Percentiles rank a stretch among this genome's conserved stretches.
Evolutionary conservation across 2,329 filamentous ascomycete genomes (phyloP).

Genomic region (Aspergillus jensenii): DNA sequence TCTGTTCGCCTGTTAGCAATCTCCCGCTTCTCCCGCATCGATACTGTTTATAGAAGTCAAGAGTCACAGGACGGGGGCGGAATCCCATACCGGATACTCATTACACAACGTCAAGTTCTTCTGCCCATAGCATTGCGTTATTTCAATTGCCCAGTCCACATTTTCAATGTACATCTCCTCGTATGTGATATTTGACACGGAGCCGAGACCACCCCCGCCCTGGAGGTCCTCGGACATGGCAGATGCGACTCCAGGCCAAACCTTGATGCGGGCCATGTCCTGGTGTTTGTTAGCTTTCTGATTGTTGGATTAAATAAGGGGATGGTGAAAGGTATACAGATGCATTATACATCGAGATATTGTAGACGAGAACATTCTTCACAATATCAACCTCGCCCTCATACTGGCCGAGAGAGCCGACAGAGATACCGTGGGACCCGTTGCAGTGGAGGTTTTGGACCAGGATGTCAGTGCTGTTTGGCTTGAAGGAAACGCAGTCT

Average conservation of each 20-base stretch:
- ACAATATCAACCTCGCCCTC: slow-evolving; percentile 63
- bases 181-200: slow-evolving; percentile 67
- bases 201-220: slow-evolving; percentile 64
- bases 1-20: slow-evolving; percentile 19
- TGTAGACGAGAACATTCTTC: slow-evolving; percentile 66
- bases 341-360: slow-evolving; percentile 59
- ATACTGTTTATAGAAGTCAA: not conserved
- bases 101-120: slow-evolving; percentile 63
- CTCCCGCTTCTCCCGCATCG: not conserved
- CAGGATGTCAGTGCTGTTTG: slow-evolving; percentile 67
- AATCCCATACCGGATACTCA: slow-evolving; percentile 50
- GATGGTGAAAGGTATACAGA: slow-evolving; percentile 22
- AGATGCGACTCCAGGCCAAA: slow-evolving; percentile 63
- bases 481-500: slow-evolving; percentile 74
- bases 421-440: slow-evolving; percentile 69
- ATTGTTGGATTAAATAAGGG: slow-evolving; percentile 31
- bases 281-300: slow-evolving; percentile 39
- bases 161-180: slow-evolving; percentile 61
- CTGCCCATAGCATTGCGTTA: slow-evolving; percentile 67
- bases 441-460: slow-evolving; percentile 68
- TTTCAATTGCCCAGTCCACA: slow-evolving; percentile 64
- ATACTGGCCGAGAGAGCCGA: slow-evolving; percentile 72
- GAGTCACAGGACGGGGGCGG: not conserved
- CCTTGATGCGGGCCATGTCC: slow-evolving; percentile 71
- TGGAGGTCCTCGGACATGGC: slow-evolving; percentile 61